Base-by-base conservation (phyloP, 805 yeast genomes). In the Lipomyces yamanashiensis region DNA sequence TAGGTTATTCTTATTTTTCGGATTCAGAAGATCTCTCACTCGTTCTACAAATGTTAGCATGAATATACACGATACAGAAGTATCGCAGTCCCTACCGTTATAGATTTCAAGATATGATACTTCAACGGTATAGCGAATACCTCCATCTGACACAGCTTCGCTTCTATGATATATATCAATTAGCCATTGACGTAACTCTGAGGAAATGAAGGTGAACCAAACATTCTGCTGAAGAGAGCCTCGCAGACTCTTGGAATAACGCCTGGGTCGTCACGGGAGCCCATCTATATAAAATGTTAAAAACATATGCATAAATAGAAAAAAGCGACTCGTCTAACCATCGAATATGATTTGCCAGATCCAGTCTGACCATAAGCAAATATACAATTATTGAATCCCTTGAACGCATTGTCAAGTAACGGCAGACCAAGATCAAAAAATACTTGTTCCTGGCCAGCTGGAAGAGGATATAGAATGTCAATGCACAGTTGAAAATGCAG, bases 321-420 rank as follows among this genome's bases (percentile, higher is more conserved):
- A 5, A 41, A 15, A 41, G 21, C 19, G 13, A 7, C 28, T 39
- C 13, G 15, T 41, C 57, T 12, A 8, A 54, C 58, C 95, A 90
- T 89, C 0, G 96, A 90, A 75, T 84, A 87, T 0, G 96, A 86
- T 71, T 90, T 90, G 0, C 96, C 96, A 0, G 95, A 82, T 1
- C 89, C 92, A 0, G 96, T 90, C 73, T 90, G 96, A 5, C 92
- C 92, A 0, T 88, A 87, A 0, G 92, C 91, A 74, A 87, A 85
- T 0, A 88, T 85, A 72, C 90, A 87, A 1, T 89, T 87, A 67
- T 88, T 87, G 73, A 81, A 86, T 0, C 96, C 96, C 67, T 82
- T 83, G 57, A 88, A 73, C 2, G 89, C 80, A 77, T 85, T 90
- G 34, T 82, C 80, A 7, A 89, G 75, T 62, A 87, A 78, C 48